Conservation (phyloP, 2,329 filamentous ascomycete genomes). For the Raffaelea deltoideospora region DNA sequence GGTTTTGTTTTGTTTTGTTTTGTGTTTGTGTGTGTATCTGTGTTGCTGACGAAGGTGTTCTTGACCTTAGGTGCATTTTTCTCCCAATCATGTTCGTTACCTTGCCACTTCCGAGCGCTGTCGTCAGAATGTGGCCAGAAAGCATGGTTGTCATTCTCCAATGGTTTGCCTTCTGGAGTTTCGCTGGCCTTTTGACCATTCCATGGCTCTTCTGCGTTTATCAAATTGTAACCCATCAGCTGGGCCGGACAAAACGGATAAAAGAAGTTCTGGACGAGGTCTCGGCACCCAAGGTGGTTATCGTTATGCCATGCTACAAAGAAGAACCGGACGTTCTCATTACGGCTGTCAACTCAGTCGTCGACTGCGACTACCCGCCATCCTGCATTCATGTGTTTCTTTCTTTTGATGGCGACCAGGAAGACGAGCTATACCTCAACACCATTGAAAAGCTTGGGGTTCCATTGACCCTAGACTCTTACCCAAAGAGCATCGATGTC, state of each 20-base stretch:
- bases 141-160: conserved; percentile 59
- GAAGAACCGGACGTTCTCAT: conserved; percentile 75
- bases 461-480: conserved; percentile 57
- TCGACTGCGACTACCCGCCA: conserved; percentile 84
- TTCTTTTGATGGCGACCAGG: conserved; percentile 81
- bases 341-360: conserved; percentile 77
- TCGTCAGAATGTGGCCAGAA: conserved; percentile 58
- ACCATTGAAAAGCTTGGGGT: conserved; percentile 78
- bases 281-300: conserved; percentile 82
- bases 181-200: conserved; percentile 67
- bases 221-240: conserved; percentile 71
- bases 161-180: conserved; percentile 93
- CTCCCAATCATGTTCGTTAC: conserved; percentile 91
- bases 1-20: no score
- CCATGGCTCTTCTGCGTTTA: conserved; percentile 93
- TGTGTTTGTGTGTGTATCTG: conserved; percentile 17
- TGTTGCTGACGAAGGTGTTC: not conserved
- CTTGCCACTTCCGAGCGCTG: conserved; percentile 59
- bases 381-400: conserved; percentile 90
- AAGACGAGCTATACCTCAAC: conserved; percentile 77
- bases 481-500: conserved; percentile 83
- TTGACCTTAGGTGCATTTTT: conserved; percentile 52
- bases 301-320: conserved; percentile 95
- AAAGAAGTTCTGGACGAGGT: conserved; percentile 72
- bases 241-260: conserved; percentile 69